Evolutionary conservation across 345 rosid species (phyloP).

Genomic region (Citrus sp.): DNA sequence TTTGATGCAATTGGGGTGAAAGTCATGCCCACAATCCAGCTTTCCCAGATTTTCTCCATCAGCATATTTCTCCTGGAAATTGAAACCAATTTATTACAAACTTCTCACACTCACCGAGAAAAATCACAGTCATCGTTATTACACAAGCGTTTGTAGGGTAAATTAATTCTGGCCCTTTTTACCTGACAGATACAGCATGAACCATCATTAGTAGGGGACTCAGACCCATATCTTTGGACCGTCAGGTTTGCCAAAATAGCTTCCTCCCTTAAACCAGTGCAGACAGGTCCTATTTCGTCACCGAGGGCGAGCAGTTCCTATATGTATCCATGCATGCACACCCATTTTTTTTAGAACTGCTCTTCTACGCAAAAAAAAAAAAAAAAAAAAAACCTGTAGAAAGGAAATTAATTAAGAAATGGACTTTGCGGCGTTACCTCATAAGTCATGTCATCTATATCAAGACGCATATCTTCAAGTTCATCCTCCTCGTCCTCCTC

Average conservation of each 20-base stretch:
- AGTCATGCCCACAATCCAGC: slow-evolving; percentile 38
- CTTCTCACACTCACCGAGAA: neutral
- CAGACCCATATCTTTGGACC: slow-evolving; percentile 4
- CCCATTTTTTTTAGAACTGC: neutral
- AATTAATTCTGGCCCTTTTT: neutral
- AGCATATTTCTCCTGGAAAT: slow-evolving; percentile 31
- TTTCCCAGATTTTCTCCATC: slow-evolving; percentile 26
- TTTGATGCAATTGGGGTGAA: slow-evolving; percentile 34
- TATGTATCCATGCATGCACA: neutral
- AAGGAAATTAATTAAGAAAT: neutral
- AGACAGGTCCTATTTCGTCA: slow-evolving; percentile 24
- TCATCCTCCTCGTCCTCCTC: neutral
- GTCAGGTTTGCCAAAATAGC: slow-evolving; percentile 16
- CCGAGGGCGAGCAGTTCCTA: slow-evolving; percentile 32
- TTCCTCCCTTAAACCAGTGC: slow-evolving; percentile 27
- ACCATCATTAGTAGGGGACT: neutral
- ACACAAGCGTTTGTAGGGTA: neutral
- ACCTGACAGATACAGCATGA: slow-evolving; percentile 47
- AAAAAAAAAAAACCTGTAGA: neutral
- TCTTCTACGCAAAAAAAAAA: neutral
- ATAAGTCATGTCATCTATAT: slow-evolving; percentile 29
- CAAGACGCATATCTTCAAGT: slow-evolving; percentile 21
- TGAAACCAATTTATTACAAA: neutral
- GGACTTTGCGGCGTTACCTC: slow-evolving; percentile 23
- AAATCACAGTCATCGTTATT: neutral